These are phyloP conservation scores for Kwoniella botswanensis DNA, from an alignment of 768 basidiomycete species.

Conservation along the genomic window DNA sequence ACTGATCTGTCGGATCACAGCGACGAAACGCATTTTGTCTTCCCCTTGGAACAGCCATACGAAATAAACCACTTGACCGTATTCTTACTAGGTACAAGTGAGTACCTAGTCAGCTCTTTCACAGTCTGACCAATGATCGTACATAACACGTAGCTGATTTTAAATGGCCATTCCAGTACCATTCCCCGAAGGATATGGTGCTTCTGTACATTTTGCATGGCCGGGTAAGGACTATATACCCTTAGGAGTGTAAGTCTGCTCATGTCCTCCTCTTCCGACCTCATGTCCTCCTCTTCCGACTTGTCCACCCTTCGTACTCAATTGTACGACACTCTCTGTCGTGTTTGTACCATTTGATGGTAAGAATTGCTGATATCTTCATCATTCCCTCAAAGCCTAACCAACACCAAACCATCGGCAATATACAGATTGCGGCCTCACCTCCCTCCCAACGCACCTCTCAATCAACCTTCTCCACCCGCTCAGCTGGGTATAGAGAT, in stretches of 20 bases:
- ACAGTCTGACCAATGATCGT: conserved; percentile 7
- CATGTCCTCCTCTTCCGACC: neutral
- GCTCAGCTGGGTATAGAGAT: conserved; percentile 57
- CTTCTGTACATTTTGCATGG: conserved; percentile 57
- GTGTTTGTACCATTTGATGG: too few species aligned
- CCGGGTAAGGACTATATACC: conserved; percentile 53
- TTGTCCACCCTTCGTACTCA: too few species aligned
- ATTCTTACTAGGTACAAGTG: conserved; percentile 54
- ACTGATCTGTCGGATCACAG: conserved; percentile 15
- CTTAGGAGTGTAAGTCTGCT: conserved; percentile 49
- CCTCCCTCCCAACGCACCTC: conserved; percentile 28
- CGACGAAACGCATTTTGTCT: conserved; percentile 57
- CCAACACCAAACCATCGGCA: conserved; percentile 50
- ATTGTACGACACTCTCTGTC: too few species aligned
- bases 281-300: neutral
- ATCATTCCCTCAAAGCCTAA: conserved; percentile 31
- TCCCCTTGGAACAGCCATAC: conserved; percentile 54
- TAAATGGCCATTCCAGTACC: conserved; percentile 35
- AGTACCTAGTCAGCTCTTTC: conserved; percentile 19
- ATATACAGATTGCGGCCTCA: conserved; percentile 52
- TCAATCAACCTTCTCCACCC: conserved; percentile 23
- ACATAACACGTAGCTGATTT: neutral
- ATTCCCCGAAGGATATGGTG: conserved; percentile 57
- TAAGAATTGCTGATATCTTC: too few species aligned
- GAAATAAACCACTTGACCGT: conserved; percentile 57